Percentiles rank a stretch among this genome's conserved stretches.
Conservation (phyloP, 2,329 filamentous ascomycete species). For the Verticillium zaregamsianum region DNA sequence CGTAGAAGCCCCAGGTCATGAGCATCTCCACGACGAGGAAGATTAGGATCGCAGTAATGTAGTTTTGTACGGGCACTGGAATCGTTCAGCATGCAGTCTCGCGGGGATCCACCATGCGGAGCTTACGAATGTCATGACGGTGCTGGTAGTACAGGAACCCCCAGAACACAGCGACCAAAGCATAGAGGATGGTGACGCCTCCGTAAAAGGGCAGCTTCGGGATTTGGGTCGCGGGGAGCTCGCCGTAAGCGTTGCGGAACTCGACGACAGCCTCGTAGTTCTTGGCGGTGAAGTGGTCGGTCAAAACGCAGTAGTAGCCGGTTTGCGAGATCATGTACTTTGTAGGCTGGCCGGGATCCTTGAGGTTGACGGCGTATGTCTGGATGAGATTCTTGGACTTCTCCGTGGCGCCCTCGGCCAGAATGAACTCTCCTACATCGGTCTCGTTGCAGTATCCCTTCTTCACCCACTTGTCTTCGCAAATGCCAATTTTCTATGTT, state of each 20-base stretch:
- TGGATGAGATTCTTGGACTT: constrained; percentile 68
- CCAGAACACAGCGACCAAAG: constrained; percentile 83
- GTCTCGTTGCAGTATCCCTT: constrained; percentile 68
- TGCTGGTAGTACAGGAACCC: constrained; percentile 94
- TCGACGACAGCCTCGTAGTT: constrained; percentile 80
- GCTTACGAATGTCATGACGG: constrained; percentile 78
- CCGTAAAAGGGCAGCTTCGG: constrained; percentile 97
- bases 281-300: constrained; percentile 61
- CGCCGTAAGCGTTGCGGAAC: constrained; percentile 94
- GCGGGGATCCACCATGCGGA: neutral
- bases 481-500: constrained; percentile 53
- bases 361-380: constrained; percentile 78
- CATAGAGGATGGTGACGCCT: constrained; percentile 88
- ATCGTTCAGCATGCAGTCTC: neutral
- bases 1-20: constrained; percentile 98
- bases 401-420: constrained; percentile 70
- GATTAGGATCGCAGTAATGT: constrained; percentile 93
- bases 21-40: constrained; percentile 95
- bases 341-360: constrained; percentile 62
- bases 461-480: constrained; percentile 66
- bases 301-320: constrained; percentile 92
- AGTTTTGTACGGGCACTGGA: constrained; percentile 93
- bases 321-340: constrained; percentile 86
- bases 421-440: constrained; percentile 80
- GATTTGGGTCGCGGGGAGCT: constrained; percentile 92